phyloP scores from a whole-genome alignment of 192 early-diverging fungal species.

The Allomyces arbusculus region DNA sequence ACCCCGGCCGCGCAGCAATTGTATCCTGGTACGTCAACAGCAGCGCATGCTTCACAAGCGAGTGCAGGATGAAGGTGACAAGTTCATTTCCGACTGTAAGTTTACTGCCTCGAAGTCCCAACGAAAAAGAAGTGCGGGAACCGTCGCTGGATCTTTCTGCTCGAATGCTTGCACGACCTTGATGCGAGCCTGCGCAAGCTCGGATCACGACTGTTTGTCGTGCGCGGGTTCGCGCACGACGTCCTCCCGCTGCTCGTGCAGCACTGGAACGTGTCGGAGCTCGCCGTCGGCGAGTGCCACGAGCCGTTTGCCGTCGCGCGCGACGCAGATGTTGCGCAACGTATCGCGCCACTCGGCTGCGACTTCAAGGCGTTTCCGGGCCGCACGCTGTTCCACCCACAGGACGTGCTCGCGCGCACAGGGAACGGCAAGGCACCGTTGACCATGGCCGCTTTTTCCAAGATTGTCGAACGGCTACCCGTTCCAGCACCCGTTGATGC shows the following conservation, averaged over 20 bases:
- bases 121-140: not conserved
- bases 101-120: slow-evolving; percentile 1
- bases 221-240: slow-evolving; percentile 5
- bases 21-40: too few relatives aligned
- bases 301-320: not conserved
- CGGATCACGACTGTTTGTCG: slow-evolving; percentile 8
- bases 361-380: slow-evolving; percentile 1
- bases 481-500: not conserved
- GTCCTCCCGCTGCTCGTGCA: slow-evolving; percentile 2
- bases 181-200: slow-evolving; percentile 1
- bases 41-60: not conserved
- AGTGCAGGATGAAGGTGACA: not conserved
- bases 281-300: not conserved
- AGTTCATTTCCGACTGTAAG: not conserved
- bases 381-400: slow-evolving; percentile 8
- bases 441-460: slow-evolving; percentile 2
- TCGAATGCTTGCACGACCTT: slow-evolving; percentile 6
- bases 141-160: slow-evolving; percentile 1
- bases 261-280: slow-evolving; percentile 2
- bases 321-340: not conserved
- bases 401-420: slow-evolving; percentile 1
- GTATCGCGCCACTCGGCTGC: not conserved
- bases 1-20: too few relatives aligned
- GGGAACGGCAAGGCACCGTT: slow-evolving; percentile 6
- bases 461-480: not conserved